Conservation (phyloP, 495 filamentous ascomycete genomes). For the Thermothielavioides terrestris region DNA sequence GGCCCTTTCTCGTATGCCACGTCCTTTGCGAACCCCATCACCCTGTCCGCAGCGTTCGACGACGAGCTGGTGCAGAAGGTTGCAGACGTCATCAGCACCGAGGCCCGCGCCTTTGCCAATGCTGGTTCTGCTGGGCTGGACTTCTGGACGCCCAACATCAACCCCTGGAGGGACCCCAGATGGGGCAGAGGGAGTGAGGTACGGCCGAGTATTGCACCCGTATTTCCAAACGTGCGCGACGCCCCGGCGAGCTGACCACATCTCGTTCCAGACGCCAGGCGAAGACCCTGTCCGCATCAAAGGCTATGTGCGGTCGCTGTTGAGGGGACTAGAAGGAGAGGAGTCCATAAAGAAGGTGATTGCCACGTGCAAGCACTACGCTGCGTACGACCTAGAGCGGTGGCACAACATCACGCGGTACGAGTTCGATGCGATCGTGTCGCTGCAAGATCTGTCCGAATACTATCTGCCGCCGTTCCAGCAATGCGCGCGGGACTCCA, state of each 20-base stretch:
- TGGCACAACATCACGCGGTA: conserved; percentile 22
- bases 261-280: conserved; percentile 26
- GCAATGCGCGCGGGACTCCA: conserved; percentile 36
- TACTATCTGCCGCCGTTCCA: conserved; percentile 43
- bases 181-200: conserved; percentile 31
- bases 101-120: conserved; percentile 63
- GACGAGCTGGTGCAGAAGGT: conserved; percentile 37
- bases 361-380: conserved; percentile 36
- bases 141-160: conserved; percentile 62
- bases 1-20: conserved; percentile 35
- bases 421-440: conserved; percentile 34
- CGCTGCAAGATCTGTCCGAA: conserved; percentile 37
- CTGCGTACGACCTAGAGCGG: conserved; percentile 50
- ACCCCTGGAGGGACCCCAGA: conserved; percentile 47
- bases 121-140: conserved; percentile 48
- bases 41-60: conserved; percentile 39
- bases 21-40: conserved; percentile 39
- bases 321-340: conserved; percentile 20
- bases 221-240: too few species aligned
- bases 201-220: too few species aligned
- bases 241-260: too few species aligned
- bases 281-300: conserved; percentile 35
- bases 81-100: conserved; percentile 44
- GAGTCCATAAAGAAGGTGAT: conserved; percentile 9
- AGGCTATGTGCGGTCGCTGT: conserved; percentile 29